A percentile compares a stretch with the other conserved stretches of the same genome.
phyloP scores from a whole-genome alignment of 2,329 filamentous ascomycete species.

The Talaromyces islandicus region DNA sequence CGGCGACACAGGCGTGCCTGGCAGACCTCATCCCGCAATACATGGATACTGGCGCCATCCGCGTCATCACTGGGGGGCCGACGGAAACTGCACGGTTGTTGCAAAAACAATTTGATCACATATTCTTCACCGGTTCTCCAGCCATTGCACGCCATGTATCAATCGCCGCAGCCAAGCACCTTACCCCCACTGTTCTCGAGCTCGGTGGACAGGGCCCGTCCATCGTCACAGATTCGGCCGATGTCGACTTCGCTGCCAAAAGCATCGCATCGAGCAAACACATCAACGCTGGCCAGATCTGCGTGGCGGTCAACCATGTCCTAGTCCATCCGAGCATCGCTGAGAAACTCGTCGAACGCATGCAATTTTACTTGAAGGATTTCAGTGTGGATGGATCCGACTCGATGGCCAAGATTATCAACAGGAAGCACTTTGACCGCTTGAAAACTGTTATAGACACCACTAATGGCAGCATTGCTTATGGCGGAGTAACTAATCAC shows the following conservation, averaged over 20 bases:
- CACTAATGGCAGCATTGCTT: constrained; percentile 33
- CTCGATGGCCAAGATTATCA: constrained; percentile 34
- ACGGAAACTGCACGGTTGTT: constrained; percentile 33
- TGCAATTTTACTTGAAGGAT: constrained; percentile 29
- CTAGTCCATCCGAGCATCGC: constrained; percentile 36
- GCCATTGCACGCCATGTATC: constrained; percentile 34
- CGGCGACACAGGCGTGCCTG: constrained; percentile 31
- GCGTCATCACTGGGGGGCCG: constrained; percentile 31
- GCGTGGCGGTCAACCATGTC: constrained; percentile 39
- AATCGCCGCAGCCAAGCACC: constrained; percentile 38
- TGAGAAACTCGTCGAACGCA: constrained; percentile 29
- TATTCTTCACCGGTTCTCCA: constrained; percentile 43
- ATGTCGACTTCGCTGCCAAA: constrained; percentile 40
- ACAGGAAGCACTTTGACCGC: constrained; percentile 38
- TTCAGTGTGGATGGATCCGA: constrained; percentile 21
- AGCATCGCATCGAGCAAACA: constrained; percentile 40
- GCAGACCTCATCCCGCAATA: constrained; percentile 37
- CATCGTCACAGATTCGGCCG: constrained; percentile 36
- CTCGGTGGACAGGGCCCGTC: constrained; percentile 43
- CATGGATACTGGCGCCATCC: constrained; percentile 35
- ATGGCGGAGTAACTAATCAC: constrained; percentile 27
- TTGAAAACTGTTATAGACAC: constrained; percentile 30
- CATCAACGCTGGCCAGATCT: constrained; percentile 39
- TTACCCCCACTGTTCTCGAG: constrained; percentile 42
- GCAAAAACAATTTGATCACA: constrained; percentile 36